A percentile compares a stretch with the other conserved stretches of the same genome.
phyloP scores from a whole-genome alignment of 2,329 filamentous ascomycete genomes.

The Colletotrichum sp. region DNA sequence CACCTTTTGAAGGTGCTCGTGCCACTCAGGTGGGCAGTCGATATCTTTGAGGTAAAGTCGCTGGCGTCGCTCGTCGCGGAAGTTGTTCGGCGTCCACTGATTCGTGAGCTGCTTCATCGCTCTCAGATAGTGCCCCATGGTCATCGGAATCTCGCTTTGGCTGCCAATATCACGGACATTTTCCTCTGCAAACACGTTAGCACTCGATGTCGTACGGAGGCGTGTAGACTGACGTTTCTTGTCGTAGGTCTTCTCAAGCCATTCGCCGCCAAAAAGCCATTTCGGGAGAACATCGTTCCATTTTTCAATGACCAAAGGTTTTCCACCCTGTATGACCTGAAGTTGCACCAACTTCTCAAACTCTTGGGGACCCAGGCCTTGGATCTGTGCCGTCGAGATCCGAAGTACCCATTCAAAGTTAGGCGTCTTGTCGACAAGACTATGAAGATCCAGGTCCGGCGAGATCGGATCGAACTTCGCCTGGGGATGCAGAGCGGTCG shows the following conservation, averaged over 20 bases:
- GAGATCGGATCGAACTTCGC: slow-evolving; percentile 92
- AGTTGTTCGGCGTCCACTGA: slow-evolving; percentile 79
- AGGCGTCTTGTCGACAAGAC: slow-evolving; percentile 75
- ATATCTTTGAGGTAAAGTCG: slow-evolving; percentile 97
- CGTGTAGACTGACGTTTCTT: slow-evolving; percentile 68
- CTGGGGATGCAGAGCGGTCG: slow-evolving; percentile 74
- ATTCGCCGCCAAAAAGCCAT: slow-evolving; percentile 78
- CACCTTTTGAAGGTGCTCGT: slow-evolving; percentile 75
- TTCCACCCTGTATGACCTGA: slow-evolving; percentile 84
- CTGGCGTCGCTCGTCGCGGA: slow-evolving; percentile 79
- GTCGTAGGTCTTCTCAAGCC: slow-evolving; percentile 80
- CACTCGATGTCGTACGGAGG: neutral
- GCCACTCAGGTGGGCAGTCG: slow-evolving; percentile 90
- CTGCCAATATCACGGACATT: slow-evolving; percentile 80
- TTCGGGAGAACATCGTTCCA: slow-evolving; percentile 79
- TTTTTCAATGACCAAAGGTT: slow-evolving; percentile 88
- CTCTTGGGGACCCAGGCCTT: slow-evolving; percentile 74
- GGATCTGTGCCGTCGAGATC: slow-evolving; percentile 80
- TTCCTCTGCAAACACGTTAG: slow-evolving; percentile 64
- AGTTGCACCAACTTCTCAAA: slow-evolving; percentile 87
- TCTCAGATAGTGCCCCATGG: slow-evolving; percentile 87
- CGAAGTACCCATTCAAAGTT: slow-evolving; percentile 90
- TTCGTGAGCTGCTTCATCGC: slow-evolving; percentile 85
- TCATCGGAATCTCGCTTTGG: slow-evolving; percentile 79
- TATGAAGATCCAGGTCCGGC: slow-evolving; percentile 79